Conservation (phyloP, 352 stramenopile genomes). For the Globisporangium mamillatum region DNA sequence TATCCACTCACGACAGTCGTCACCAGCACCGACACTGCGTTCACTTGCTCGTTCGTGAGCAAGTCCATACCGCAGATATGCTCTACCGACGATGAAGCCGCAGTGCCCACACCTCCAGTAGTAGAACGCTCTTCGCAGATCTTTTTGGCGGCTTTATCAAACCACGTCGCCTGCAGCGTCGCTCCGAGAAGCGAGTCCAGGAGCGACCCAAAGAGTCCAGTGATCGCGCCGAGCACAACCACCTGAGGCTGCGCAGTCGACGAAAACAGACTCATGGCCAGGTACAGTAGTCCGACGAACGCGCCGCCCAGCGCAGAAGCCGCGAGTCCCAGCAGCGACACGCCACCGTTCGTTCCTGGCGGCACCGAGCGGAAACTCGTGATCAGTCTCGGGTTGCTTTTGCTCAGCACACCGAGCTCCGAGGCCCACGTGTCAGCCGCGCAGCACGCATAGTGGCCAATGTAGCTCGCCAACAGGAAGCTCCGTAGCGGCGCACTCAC, state of each 20-base stretch:
- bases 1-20: constrained; percentile 47
- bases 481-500: constrained; percentile 26
- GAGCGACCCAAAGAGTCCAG: constrained; percentile 70
- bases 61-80: constrained; percentile 39
- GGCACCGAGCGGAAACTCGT: constrained; percentile 81
- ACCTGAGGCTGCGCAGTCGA: constrained; percentile 44
- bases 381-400: constrained; percentile 78
- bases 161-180: constrained; percentile 78
- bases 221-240: constrained; percentile 49
- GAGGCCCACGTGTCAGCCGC: constrained; percentile 94
- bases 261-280: constrained; percentile 33
- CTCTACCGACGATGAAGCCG: neutral
- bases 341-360: constrained; percentile 92
- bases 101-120: neutral
- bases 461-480: constrained; percentile 68
- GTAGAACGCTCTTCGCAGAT: constrained; percentile 45
- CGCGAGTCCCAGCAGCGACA: constrained; percentile 82
- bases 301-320: constrained; percentile 82
- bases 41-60: constrained; percentile 75
- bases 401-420: constrained; percentile 91
- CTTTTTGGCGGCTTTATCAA: constrained; percentile 44
- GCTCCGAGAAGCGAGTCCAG: constrained; percentile 84
- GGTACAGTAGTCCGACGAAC: constrained; percentile 86
- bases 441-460: constrained; percentile 93
- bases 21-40: constrained; percentile 59